Conservation (phyloP, 129 eudicot genomes). For the Mikania micrantha region DNA sequence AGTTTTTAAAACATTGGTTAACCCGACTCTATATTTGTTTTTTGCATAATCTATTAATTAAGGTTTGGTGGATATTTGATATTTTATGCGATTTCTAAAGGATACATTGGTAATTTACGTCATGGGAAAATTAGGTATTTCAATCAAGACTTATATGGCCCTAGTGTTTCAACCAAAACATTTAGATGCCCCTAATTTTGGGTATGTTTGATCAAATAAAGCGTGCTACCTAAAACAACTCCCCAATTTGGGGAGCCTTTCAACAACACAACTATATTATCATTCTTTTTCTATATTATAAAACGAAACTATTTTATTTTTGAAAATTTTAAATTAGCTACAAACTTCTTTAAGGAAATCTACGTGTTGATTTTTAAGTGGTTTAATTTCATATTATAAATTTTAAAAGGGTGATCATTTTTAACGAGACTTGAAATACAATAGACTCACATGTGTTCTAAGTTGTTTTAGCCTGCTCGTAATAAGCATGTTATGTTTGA, state of each 20-base stretch:
- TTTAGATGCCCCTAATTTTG: neutral
- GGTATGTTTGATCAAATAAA: slow-evolving; percentile 12
- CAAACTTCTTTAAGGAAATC: no score
- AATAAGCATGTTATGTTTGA: neutral
- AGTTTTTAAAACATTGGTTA: no score
- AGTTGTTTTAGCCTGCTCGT: neutral
- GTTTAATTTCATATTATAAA: no score
- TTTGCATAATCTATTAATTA: neutral
- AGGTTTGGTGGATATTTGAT: neutral
- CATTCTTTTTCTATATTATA: neutral
- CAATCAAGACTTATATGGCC: slow-evolving; percentile 13
- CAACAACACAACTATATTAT: neutral
- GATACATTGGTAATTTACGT: slow-evolving; percentile 1
- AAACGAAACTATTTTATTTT: neutral
- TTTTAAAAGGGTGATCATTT: no score
- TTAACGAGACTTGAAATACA: neutral
- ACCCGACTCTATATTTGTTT: no score
- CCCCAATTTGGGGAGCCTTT: slow-evolving; percentile 14
- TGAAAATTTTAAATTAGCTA: neutral
- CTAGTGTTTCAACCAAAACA: slow-evolving; percentile 8
- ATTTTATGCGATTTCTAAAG: neutral
- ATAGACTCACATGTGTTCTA: no score
- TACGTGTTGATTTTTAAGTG: no score
- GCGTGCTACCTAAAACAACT: slow-evolving; percentile 9
- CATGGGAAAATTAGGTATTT: slow-evolving; percentile 5